These are phyloP conservation scores for Batrachochytrium dendrobatidis DNA, from an alignment of 371 early-diverging fungal genomes.

Conservation along the genomic window DNA sequence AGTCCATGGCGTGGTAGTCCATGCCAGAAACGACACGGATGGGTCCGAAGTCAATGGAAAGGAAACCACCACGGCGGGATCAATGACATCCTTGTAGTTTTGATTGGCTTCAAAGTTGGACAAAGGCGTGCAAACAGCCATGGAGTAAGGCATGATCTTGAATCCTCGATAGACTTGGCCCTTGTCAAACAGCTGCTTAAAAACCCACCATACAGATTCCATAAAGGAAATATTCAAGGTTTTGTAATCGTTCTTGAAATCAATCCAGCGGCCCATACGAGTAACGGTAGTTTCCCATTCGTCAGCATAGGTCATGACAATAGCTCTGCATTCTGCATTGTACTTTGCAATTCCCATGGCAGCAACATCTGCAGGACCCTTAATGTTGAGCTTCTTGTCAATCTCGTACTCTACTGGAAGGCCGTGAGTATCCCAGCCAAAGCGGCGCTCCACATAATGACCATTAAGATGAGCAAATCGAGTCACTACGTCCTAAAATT, in stretches of 20 bases:
- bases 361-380: slow-evolving; percentile 83
- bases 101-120: slow-evolving; percentile 99
- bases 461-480: slow-evolving; percentile 97
- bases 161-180: slow-evolving; percentile 97
- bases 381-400: slow-evolving; percentile 96
- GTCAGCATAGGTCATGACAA: slow-evolving; percentile 95
- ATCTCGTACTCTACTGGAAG: slow-evolving; percentile 99
- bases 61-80: slow-evolving; percentile 95
- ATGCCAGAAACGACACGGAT: slow-evolving; percentile 79
- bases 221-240: slow-evolving; percentile 93
- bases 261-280: slow-evolving; percentile 99
- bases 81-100: slow-evolving; percentile 98
- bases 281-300: slow-evolving; percentile 98
- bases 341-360: slow-evolving; percentile 98
- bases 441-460: slow-evolving; percentile 96
- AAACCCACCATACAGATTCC: slow-evolving; percentile 99
- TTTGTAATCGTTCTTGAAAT: slow-evolving; percentile 99
- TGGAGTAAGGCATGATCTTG: slow-evolving; percentile 99
- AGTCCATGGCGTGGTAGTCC: slow-evolving; percentile 99
- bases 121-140: slow-evolving; percentile 93
- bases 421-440: slow-evolving; percentile 99
- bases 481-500: slow-evolving; percentile 88
- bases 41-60: slow-evolving; percentile 89
- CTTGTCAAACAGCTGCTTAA: slow-evolving; percentile 95
- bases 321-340: slow-evolving; percentile 96